These are phyloP conservation scores for Chernovozyma sophiae-reginae DNA, from an alignment of 1,139 yeast genomes.

Conservation along the genomic window DNA sequence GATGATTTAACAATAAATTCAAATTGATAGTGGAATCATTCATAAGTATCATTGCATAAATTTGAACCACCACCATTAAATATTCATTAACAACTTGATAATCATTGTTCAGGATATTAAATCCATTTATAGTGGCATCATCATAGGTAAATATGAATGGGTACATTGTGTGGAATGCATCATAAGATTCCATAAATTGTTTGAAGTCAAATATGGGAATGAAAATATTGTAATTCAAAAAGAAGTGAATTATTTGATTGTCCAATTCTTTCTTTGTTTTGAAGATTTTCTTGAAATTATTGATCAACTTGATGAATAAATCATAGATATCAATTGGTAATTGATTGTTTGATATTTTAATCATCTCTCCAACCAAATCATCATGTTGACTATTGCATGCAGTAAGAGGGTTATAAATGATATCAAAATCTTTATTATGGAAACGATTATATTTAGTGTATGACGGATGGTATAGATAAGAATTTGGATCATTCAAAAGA, in stretches of 20 bases:
- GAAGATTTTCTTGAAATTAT: constrained; percentile 44
- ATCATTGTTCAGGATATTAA: constrained; percentile 48
- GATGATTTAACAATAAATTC: constrained; percentile 37
- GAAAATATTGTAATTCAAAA: constrained; percentile 52
- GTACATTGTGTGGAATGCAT: constrained; percentile 54
- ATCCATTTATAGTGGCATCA: constrained; percentile 48
- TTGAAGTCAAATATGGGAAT: constrained; percentile 62
- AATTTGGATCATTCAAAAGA: constrained; percentile 41
- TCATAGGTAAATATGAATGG: constrained; percentile 49
- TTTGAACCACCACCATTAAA: constrained; percentile 42
- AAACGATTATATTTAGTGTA: constrained; percentile 36
- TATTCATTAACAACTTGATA: constrained; percentile 49
- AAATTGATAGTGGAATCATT: constrained; percentile 44
- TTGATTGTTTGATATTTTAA: constrained; percentile 18
- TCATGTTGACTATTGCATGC: constrained; percentile 21
- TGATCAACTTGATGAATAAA: constrained; percentile 42
- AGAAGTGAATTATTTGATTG: constrained; percentile 48
- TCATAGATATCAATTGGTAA: constrained; percentile 43
- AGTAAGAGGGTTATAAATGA: constrained; percentile 43
- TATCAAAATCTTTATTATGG: constrained; percentile 39
- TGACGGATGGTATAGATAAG: constrained; percentile 42
- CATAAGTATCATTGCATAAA: constrained; percentile 46
- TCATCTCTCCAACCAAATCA: constrained; percentile 15
- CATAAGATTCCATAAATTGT: constrained; percentile 53
- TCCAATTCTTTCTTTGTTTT: constrained; percentile 46